Percentiles rank a stretch among this genome's conserved stretches.
These are phyloP conservation scores for Stellera chamaejasme DNA, from an alignment of 345 rosid genomes.

Conservation along the genomic window DNA sequence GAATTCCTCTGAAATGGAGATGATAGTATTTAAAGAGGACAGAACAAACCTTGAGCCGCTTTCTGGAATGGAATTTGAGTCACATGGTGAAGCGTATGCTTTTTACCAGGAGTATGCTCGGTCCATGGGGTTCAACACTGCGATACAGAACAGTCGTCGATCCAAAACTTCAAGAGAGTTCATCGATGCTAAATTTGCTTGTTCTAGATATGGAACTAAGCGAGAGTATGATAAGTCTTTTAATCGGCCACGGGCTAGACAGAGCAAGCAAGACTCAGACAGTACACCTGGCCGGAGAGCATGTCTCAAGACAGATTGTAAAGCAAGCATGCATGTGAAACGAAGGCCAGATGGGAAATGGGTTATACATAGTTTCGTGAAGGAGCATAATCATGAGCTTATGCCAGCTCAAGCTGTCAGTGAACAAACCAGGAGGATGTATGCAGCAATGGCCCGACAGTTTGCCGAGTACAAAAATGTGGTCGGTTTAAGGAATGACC, in stretches of 20 bases:
- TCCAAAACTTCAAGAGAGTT: conserved; percentile 60
- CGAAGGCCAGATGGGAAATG: conserved; percentile 68
- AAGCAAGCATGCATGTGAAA: conserved; percentile 82
- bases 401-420: conserved; percentile 75
- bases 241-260: conserved; percentile 52
- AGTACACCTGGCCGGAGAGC: conserved; percentile 45
- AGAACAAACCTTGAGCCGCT: conserved; percentile 42
- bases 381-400: conserved; percentile 69
- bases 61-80: conserved; percentile 62
- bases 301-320: conserved; percentile 58
- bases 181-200: conserved; percentile 71
- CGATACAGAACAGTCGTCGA: conserved; percentile 62
- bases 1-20: conserved; percentile 19
- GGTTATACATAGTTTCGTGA: conserved; percentile 59
- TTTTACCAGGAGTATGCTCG: conserved; percentile 72
- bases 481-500: conserved; percentile 33
- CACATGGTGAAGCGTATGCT: conserved; percentile 57
- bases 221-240: conserved; percentile 55
- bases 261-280: conserved; percentile 49
- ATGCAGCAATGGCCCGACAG: conserved; percentile 67
- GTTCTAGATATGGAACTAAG: conserved; percentile 65
- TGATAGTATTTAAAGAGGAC: conserved; percentile 32
- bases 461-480: conserved; percentile 61
- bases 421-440: conserved; percentile 62
- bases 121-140: conserved; percentile 56